These are phyloP conservation scores for Chernovozyma aurita DNA, from an alignment of 1,139 yeast species.

Conservation along the genomic window DNA sequence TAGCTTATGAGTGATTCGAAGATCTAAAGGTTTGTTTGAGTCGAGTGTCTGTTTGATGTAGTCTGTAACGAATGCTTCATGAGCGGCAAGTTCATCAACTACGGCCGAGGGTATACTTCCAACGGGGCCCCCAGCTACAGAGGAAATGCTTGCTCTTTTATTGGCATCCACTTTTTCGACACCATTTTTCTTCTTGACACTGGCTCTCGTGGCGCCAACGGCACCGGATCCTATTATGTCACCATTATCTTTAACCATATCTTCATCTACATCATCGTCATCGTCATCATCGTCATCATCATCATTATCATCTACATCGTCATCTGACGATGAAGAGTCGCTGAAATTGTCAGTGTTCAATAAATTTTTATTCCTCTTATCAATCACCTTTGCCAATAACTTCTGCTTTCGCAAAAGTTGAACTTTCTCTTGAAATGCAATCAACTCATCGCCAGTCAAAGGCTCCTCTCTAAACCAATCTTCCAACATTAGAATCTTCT, in stretches of 20 bases:
- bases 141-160: background rate
- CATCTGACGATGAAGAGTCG: constrained; percentile 36
- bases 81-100: constrained; percentile 32
- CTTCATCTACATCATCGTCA: constrained; percentile 17
- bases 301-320: constrained; percentile 41
- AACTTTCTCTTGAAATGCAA: constrained; percentile 43
- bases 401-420: constrained; percentile 41
- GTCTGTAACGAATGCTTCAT: constrained; percentile 41
- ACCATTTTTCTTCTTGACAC: background rate
- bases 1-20: constrained; percentile 52
- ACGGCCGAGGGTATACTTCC: constrained; percentile 7
- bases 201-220: background rate
- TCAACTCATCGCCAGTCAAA: constrained; percentile 46
- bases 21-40: constrained; percentile 50
- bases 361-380: constrained; percentile 50
- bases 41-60: constrained; percentile 35
- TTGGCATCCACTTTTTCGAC: background rate
- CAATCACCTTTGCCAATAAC: constrained; percentile 50
- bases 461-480: constrained; percentile 44
- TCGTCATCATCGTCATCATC: constrained; percentile 26
- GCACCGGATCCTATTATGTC: too few species aligned
- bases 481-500: constrained; percentile 28
- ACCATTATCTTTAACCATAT: constrained; percentile 3
- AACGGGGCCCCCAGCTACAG: constrained; percentile 1
- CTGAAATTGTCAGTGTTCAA: constrained; percentile 43